Evolutionary conservation across 2,329 filamentous ascomycete species (phyloP), one percentile per base, ranked within the genome.

Genomic region (Tetracladium maxilliforme): DNA sequence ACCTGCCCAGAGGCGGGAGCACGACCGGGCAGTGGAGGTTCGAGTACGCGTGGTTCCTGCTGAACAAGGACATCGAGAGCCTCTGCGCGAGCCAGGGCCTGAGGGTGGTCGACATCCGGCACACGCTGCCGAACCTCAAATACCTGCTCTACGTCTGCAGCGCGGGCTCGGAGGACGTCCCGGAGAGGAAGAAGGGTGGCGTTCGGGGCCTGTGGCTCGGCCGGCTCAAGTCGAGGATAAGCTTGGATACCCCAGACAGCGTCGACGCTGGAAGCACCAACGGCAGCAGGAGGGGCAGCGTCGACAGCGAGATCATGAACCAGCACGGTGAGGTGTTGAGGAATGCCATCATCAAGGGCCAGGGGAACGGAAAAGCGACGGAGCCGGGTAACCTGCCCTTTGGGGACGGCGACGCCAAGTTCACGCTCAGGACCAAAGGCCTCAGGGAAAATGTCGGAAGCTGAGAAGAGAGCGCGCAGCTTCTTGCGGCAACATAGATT

Each of bases 11-110:
- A n/a, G n/a, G n/a, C n/a, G n/a, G n/a, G n/a, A n/a, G 64, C 35
- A 64, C 67, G 42, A 65, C 69, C 3, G 70, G 83, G 0, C 71
- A 84, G 22, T 95, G 87, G 54, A 74, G 87, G 3, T 95, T 95
- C 48, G 87, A 95, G 40, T 98, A 95, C 47, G 90, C 64, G 8
- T 90, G 93, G 44, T 98, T 95, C 41, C 57, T 95, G n/a, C 64
- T 98, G 10, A 95, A 95, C 55, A 94, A 95, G 51, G 61, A 95
- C 43, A 86, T 98, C 28, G 86, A 95, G 39, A 52, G 61, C 0
- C 54, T 76, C 4, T 74, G 70, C 31, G 53, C 58, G 4, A 58
- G 62, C 2, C 73, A 84, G 35, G 77, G 77, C 0, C 56, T 94
- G 9, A 73, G 76, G 23, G 74, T 92, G 2, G 65, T 94, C 33